phyloP scores from a whole-genome alignment of 202 grass and related monocot species.

The Dendrocalamus latiflorus region DNA sequence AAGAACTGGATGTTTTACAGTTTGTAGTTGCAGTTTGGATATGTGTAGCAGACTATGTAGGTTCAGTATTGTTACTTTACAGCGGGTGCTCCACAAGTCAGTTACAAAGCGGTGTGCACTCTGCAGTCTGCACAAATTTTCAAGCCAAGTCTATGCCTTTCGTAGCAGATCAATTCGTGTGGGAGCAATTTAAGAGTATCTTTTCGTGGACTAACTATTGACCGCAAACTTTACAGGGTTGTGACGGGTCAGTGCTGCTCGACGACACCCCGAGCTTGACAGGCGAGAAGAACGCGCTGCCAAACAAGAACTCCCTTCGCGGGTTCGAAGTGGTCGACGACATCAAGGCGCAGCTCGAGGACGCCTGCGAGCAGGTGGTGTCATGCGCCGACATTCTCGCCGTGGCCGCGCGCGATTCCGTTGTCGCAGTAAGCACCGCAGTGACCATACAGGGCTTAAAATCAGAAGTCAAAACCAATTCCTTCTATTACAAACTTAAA shows the following conservation, averaged over 20 bases:
- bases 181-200: background rate
- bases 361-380: constrained; percentile 35
- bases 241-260: constrained; percentile 58
- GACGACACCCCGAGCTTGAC: constrained; percentile 27
- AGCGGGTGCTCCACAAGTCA: background rate
- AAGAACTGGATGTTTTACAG: background rate
- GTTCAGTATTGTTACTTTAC: background rate
- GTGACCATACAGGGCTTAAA: too few relatives aligned
- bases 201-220: constrained; percentile 18
- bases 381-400: constrained; percentile 91
- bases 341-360: constrained; percentile 48
- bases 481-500: too few relatives aligned
- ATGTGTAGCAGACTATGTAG: background rate
- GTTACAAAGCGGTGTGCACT: background rate
- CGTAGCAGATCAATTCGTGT: background rate
- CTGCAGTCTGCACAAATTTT: background rate
- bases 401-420: constrained; percentile 61
- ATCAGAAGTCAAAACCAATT: too few relatives aligned
- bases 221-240: constrained; percentile 30
- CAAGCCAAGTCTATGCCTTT: background rate
- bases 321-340: constrained; percentile 52
- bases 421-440: constrained; percentile 38
- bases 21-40: too few relatives aligned
- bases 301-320: constrained; percentile 48
- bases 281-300: constrained; percentile 45